Evolutionary conservation across 805 yeast genomes (phyloP), one percentile per base, ranked within the genome.

Genomic region (Saturnispora bothae): DNA sequence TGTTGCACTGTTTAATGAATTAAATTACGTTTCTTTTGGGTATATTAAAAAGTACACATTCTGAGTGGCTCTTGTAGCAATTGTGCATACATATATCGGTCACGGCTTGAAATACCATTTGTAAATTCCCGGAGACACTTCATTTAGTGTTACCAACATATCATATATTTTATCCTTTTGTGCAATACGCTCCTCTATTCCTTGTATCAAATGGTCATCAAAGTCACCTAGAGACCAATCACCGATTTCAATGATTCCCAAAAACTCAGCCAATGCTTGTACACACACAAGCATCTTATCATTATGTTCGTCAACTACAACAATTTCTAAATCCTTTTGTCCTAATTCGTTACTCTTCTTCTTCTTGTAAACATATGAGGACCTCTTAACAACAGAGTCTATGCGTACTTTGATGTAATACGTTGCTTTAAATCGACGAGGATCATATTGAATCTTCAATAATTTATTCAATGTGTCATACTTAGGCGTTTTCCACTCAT

Each of bases 81-180:
- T 22, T 7, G 6, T 7, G 25, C 6, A 22, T 7, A 22, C 10
- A 22, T 7, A 7, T 22, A 22, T 22, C 10, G 6, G 25, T 22
- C 25, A 22, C 6, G 25, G 25, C 28, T 28, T 34, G 28, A 28
- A 42, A 28, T 20, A 22, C 45, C 45, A 42, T 31, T 35, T 34
- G 13, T 22, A 39, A 13, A 42, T 17, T 9, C 35, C 42, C 13
- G 14, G 9, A 3, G 25, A 28, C 6, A 42, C n/a, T 16, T 28
- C 27, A 10, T 23, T 12, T 16, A 34, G 13, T n/a, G 34, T 29
- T 12, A 42, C 14, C 10, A 42, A 13, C 37, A 42, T 38, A 6
- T 38, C 37, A 21, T 22, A 25, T 20, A 21, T 18, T 7, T 20
- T n/a, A 2, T 21, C 30, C 15, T n/a, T 14, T 19, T 21, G n/a